A percentile compares a stretch with the other conserved stretches of the same genome.
phyloP scores from a whole-genome alignment of 31 red algal species.

The Endocladia muricata region DNA sequence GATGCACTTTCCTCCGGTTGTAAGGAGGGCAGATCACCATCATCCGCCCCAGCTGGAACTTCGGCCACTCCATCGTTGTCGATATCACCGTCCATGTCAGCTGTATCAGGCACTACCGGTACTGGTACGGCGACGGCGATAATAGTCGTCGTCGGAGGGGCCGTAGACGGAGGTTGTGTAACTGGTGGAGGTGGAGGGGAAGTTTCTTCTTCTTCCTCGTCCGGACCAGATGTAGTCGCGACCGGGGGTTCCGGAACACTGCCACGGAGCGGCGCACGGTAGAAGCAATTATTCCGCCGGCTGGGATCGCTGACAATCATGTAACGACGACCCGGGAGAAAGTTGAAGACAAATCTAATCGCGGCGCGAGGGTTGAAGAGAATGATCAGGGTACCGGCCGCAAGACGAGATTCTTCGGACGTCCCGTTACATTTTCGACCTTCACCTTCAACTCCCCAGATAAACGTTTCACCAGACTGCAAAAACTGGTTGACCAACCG shows the following conservation, averaged over 20 bases:
- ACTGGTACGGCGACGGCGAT: background rate
- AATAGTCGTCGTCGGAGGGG: background rate
- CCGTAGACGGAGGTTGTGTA: background rate
- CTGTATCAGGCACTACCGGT: background rate
- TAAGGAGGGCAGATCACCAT: background rate
- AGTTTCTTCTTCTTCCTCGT: background rate
- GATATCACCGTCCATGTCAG: background rate
- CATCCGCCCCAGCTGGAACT: background rate
- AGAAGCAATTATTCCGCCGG: background rate
- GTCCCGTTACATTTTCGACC: background rate
- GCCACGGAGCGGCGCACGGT: background rate
- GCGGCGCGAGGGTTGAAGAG: background rate
- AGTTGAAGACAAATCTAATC: background rate
- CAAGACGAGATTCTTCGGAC: background rate
- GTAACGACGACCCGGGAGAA: background rate
- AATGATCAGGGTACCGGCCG: background rate
- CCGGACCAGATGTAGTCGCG: background rate
- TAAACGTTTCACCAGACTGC: background rate
- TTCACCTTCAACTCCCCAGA: background rate
- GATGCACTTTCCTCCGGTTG: background rate
- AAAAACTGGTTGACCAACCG: background rate
- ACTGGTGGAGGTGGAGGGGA: background rate
- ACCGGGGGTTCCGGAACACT: background rate
- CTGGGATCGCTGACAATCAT: conserved; percentile 14
- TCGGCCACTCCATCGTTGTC: background rate